Evolutionary conservation across 805 yeast genomes (phyloP), one percentile per base, ranked within the genome.

Genomic region (Ogataea glucozyma): DNA sequence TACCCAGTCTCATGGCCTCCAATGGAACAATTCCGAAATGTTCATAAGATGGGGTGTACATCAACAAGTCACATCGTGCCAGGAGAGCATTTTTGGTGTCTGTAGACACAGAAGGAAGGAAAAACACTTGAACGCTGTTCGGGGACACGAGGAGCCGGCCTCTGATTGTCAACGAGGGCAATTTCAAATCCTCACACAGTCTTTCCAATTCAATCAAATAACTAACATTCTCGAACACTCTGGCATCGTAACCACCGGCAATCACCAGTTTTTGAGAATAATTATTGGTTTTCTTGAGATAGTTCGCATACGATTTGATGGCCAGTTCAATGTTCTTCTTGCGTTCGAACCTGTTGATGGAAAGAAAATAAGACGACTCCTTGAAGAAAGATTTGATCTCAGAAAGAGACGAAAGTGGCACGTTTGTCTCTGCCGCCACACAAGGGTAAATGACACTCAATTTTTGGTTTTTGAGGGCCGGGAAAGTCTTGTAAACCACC

Each of bases 11-110:
- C 97, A 93, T 90, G 10, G 96, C 90, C 61, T 93, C 99, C 12
- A 93, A 72, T 1, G 99, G 99, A 8, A 93, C 99, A 50, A 93
- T 93, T 11, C 99, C 99, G 60, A 93, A 93, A 66, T 93, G 99
- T 63, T 93, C 99, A 54, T 76, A 76, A 0, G 85, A 73, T 3
- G 99, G 99, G 0, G 99, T 93, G 60, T 93, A 93, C 33, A 90
- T 65, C 17, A 93, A 70, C 43, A 85, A 53, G 35, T 75, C 73
- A 2, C 90, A 72, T 8, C 69, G 63, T 27, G 73, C 61, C 24
- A 93, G 66, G 20, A 93, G 71, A 2, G 74, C 67, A 58, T 72
- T 81, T 64, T 88, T 88, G 46, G 85, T 60, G 2, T 73, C 60
- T 1, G 88, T 72, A 30, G 85, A 74, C 7, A 91, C 78, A 0